phyloP scores from a whole-genome alignment of 345 rosid genomes.

The Trapa incisa region DNA sequence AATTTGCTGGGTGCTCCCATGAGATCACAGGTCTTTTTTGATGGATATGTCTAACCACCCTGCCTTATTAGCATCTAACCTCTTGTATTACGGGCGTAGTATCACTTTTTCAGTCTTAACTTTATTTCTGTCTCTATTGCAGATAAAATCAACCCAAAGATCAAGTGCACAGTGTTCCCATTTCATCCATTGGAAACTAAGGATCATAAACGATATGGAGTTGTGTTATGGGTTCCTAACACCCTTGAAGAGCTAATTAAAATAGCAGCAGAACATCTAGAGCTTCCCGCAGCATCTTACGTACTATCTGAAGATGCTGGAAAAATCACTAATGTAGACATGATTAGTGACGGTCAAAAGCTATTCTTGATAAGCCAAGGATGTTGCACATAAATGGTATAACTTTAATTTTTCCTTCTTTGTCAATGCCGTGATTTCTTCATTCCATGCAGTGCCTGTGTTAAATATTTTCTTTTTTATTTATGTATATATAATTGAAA shows the following conservation, averaged over 20 bases:
- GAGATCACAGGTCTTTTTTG: conserved; percentile 25
- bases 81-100: neutral
- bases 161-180: conserved; percentile 59
- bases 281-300: conserved; percentile 23
- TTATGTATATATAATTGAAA: no score
- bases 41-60: neutral
- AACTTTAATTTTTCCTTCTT: no score
- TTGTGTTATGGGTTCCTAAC: conserved; percentile 57
- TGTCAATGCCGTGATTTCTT: no score
- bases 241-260: conserved; percentile 42
- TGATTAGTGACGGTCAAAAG: conserved; percentile 64
- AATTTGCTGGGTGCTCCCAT: conserved; percentile 18
- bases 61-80: neutral
- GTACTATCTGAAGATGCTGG: conserved; percentile 63
- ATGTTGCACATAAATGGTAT: conserved; percentile 5
- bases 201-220: conserved; percentile 43
- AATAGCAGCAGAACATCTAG: conserved; percentile 39
- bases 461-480: no score
- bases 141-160: conserved; percentile 30
- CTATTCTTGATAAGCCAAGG: conserved; percentile 44
- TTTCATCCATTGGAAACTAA: conserved; percentile 45
- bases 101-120: neutral
- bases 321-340: conserved; percentile 46
- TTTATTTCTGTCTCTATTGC: conserved; percentile 13
- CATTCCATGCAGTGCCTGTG: no score